These are phyloP conservation scores for Camptophora hylomeconis DNA, from an alignment of 2,329 filamentous ascomycete genomes.

Conservation along the genomic window DNA sequence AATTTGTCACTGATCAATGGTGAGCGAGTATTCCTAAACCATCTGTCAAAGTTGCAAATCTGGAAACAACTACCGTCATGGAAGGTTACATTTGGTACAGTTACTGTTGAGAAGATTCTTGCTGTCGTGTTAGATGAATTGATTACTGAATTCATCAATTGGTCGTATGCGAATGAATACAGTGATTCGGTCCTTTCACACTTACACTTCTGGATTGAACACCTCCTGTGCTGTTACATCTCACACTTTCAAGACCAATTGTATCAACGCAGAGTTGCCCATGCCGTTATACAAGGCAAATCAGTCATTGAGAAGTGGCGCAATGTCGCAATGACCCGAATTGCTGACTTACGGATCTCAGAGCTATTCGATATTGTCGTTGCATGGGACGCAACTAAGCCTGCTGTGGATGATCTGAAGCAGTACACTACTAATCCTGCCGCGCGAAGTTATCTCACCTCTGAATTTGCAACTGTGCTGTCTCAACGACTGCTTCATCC, in stretches of 20 bases:
- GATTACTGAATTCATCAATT: slow-evolving; percentile 42
- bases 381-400: slow-evolving; percentile 44
- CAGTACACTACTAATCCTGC: slow-evolving; percentile 40
- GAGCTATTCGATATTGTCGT: slow-evolving; percentile 51
- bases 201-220: slow-evolving; percentile 42
- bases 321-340: slow-evolving; percentile 39
- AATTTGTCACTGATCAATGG: no score
- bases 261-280: slow-evolving; percentile 20
- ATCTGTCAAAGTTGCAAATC: no score
- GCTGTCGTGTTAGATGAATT: slow-evolving; percentile 45
- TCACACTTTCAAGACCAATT: slow-evolving; percentile 30
- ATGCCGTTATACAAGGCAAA: slow-evolving; percentile 33
- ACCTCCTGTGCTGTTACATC: slow-evolving; percentile 39
- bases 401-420: slow-evolving; percentile 48
- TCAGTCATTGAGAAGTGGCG: slow-evolving; percentile 43
- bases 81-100: slow-evolving; percentile 33
- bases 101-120: slow-evolving; percentile 42
- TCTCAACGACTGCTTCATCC: slow-evolving; percentile 45
- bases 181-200: slow-evolving; percentile 33
- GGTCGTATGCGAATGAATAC: slow-evolving; percentile 47
- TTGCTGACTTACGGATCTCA: slow-evolving; percentile 42
- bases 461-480: slow-evolving; percentile 40
- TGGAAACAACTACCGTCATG: slow-evolving; percentile 6
- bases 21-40: no score
- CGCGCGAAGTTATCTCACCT: slow-evolving; percentile 42